Evolutionary conservation across 1,139 yeast genomes (phyloP).

Genomic region (Taphrina betulina): DNA sequence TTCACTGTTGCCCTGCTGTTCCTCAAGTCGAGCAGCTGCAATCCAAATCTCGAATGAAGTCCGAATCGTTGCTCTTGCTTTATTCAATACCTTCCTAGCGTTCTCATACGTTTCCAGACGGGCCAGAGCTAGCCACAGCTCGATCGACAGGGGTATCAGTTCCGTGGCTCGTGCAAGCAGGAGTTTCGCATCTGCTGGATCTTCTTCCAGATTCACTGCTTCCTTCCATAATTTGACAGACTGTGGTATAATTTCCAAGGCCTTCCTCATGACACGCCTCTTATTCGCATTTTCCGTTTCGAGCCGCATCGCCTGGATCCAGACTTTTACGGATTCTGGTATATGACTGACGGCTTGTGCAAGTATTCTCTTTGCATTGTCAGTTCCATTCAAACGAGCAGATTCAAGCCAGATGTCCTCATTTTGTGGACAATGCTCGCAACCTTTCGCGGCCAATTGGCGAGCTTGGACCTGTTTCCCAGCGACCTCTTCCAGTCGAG

Average conservation of each 20-base stretch:
- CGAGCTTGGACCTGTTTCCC: slow-evolving; percentile 58
- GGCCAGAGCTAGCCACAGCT: slow-evolving; percentile 62
- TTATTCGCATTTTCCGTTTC: slow-evolving; percentile 59
- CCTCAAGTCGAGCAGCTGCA: slow-evolving; percentile 70
- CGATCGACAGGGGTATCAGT: slow-evolving; percentile 59
- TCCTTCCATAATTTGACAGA: slow-evolving; percentile 66
- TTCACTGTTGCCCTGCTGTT: slow-evolving; percentile 50
- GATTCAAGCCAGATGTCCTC: slow-evolving; percentile 84
- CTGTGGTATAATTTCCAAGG: slow-evolving; percentile 65
- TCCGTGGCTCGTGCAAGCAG: slow-evolving; percentile 69
- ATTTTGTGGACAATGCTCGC: slow-evolving; percentile 61
- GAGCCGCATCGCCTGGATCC: slow-evolving; percentile 69
- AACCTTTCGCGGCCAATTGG: slow-evolving; percentile 66
- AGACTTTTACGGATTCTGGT: slow-evolving; percentile 58
- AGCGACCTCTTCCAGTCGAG: slow-evolving; percentile 71
- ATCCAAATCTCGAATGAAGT: slow-evolving; percentile 66
- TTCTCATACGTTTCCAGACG: slow-evolving; percentile 50
- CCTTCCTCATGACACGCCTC: slow-evolving; percentile 64
- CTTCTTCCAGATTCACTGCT: slow-evolving; percentile 51
- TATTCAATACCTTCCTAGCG: slow-evolving; percentile 58
- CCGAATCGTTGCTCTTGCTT: slow-evolving; percentile 58
- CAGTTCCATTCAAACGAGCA: slow-evolving; percentile 58
- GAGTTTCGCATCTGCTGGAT: slow-evolving; percentile 52
- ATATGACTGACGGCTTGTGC: slow-evolving; percentile 64
- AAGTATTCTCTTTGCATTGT: slow-evolving; percentile 55